These are phyloP conservation scores for Daldinia childiae DNA, from an alignment of 495 filamentous ascomycete species.

Conservation along the genomic window DNA sequence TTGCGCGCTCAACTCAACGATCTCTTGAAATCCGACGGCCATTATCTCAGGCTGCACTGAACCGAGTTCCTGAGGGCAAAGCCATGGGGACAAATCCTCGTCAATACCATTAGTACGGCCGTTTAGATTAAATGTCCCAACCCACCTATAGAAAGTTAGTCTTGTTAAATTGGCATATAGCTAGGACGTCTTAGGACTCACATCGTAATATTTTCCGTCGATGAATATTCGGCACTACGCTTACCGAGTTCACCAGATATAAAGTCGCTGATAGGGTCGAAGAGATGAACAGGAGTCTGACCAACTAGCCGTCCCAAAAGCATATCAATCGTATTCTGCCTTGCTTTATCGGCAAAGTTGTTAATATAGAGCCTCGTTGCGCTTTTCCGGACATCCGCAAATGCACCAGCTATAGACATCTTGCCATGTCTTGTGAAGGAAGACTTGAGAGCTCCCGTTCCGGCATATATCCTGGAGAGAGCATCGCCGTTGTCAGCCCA, in stretches of 20 bases:
- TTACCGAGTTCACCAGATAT: slow-evolving; percentile 78
- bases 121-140: slow-evolving; percentile 95
- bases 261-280: slow-evolving; percentile 92
- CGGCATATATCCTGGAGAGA: slow-evolving; percentile 93
- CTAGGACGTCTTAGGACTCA: slow-evolving; percentile 37
- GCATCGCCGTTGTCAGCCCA: slow-evolving; percentile 99
- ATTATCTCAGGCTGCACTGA: slow-evolving; percentile 76
- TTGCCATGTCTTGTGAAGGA: slow-evolving; percentile 97
- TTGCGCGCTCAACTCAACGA: slow-evolving; percentile 94
- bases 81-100: slow-evolving; percentile 85
- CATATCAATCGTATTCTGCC: slow-evolving; percentile 94
- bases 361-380: slow-evolving; percentile 95
- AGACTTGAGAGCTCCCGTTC: slow-evolving; percentile 92
- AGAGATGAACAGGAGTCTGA: slow-evolving; percentile 84
- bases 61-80: slow-evolving; percentile 67
- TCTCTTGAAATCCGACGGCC: slow-evolving; percentile 95
- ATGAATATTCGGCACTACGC: slow-evolving; percentile 62
- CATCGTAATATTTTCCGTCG: slow-evolving; percentile 60
- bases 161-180: slow-evolving; percentile 37
- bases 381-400: slow-evolving; percentile 94
- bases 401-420: slow-evolving; percentile 93
- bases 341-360: slow-evolving; percentile 92
- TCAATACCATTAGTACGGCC: slow-evolving; percentile 78
- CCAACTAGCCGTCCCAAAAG: slow-evolving; percentile 85
- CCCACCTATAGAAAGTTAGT: slow-evolving; percentile 68